Base-by-base conservation (phyloP, 176 grass and related monocot genomes). In the Pontederia crassipes region DNA sequence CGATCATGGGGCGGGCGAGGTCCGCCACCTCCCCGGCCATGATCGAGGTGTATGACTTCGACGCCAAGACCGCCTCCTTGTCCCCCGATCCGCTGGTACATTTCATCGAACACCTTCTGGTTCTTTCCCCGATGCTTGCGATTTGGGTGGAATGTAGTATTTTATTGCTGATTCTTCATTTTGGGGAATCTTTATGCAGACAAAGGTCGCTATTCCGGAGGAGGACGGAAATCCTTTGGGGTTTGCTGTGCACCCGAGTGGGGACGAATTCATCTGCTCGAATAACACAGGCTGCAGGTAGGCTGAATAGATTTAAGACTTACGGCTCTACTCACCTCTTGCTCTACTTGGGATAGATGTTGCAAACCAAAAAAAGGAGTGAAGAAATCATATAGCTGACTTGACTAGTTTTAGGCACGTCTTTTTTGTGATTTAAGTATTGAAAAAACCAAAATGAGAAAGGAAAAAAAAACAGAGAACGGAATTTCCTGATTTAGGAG, bases 201-300 rank as follows among this genome's bases (percentile, higher is more conserved):
- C 59, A 60, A 92, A 70, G 73, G 58, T 80, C 52, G 87, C 72
- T 48, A 67, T 98, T 11, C 72, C 67, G 58, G 79, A 81, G 12
- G 79, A 73, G 1, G 54, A 52, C 12, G 73, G 49, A 14, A 69
- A 87, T 55, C 93, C 87, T 18, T 75, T 78, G 28, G 77, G 67
- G 24, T 83, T 98, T 63, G 77, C 93, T 2, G 93, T 98, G 67
- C 87, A 92, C 72, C 93, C 87, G 3, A 88, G 76, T 26, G 88
- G 84, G 10, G 93, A 98, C 7, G 93, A 98, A 74, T 72, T 98
- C 59, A 61, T 98, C 57, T 98, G 87, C 50, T 80, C 79, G 46
- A 83, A 79, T 18, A 64, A 76, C 28, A 81, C 62, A 17, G 93
- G 93, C 10, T 98, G 88, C 84, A 98, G 78, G 93, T 98, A 70